Conservation (phyloP, 1,139 yeast genomes). For the Pichia terricola region DNA sequence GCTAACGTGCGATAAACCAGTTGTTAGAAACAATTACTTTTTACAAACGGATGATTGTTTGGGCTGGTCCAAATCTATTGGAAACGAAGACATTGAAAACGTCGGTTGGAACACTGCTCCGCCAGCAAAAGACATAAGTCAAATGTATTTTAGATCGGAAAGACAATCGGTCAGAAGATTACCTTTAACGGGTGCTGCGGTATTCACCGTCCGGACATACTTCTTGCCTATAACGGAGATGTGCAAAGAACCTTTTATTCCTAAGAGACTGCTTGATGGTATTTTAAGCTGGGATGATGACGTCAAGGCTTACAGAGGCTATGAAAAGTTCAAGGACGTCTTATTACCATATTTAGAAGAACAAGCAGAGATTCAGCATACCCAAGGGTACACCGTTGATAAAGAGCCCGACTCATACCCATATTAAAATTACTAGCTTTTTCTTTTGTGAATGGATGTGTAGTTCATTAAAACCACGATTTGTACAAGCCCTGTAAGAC, state of each 20-base stretch:
- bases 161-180: slow-evolving; percentile 61
- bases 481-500: too few species aligned
- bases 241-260: slow-evolving; percentile 50
- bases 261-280: slow-evolving; percentile 49
- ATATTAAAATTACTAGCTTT: slow-evolving; percentile 8
- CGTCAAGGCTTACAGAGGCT: slow-evolving; percentile 53
- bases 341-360: slow-evolving; percentile 45
- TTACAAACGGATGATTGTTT: slow-evolving; percentile 53
- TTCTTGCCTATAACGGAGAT: slow-evolving; percentile 46
- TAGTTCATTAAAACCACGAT: too few species aligned
- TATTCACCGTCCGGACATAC: slow-evolving; percentile 57
- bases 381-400: slow-evolving; percentile 32
- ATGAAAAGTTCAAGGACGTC: slow-evolving; percentile 41
- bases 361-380: slow-evolving; percentile 43
- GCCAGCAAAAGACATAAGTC: slow-evolving; percentile 35
- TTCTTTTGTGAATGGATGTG: too few species aligned
- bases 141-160: slow-evolving; percentile 52
- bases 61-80: slow-evolving; percentile 59
- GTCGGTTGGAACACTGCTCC: slow-evolving; percentile 55
- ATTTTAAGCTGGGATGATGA: slow-evolving; percentile 50
- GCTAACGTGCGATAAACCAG: slow-evolving; percentile 45
- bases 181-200: slow-evolving; percentile 47
- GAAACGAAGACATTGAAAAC: slow-evolving; percentile 40
- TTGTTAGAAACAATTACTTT: slow-evolving; percentile 57
- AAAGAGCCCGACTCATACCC: slow-evolving; percentile 37